Conservation (phyloP, 495 filamentous ascomycete species). For the Glutinoglossum americanum region DNA sequence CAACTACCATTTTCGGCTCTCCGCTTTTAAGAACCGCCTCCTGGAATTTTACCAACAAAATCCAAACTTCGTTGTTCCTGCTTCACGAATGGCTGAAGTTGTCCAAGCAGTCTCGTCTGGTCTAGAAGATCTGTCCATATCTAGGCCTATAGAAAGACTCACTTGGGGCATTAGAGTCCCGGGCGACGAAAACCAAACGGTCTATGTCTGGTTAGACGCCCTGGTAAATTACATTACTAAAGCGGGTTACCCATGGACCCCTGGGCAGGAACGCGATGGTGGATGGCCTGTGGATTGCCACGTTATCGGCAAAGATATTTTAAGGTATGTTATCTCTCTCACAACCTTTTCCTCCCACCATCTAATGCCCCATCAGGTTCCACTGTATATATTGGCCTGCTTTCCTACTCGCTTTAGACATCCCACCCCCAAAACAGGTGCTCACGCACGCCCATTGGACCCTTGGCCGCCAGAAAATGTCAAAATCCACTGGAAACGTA, state of each 20-base stretch:
- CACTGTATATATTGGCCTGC: slow-evolving; percentile 98
- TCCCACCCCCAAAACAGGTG: slow-evolving; percentile 63
- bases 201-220: slow-evolving; percentile 96
- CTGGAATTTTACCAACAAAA: slow-evolving; percentile 59
- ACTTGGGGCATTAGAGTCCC: slow-evolving; percentile 85
- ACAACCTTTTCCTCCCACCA: background rate
- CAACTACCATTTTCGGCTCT: slow-evolving; percentile 90
- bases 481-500: slow-evolving; percentile 82
- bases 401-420: slow-evolving; percentile 69
- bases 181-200: slow-evolving; percentile 63
- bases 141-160: slow-evolving; percentile 55
- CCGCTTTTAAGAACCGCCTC: slow-evolving; percentile 49
- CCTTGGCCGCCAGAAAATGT: slow-evolving; percentile 76
- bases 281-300: slow-evolving; percentile 88
- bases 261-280: slow-evolving; percentile 32
- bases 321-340: slow-evolving; percentile 29
- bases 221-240: slow-evolving; percentile 83
- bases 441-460: slow-evolving; percentile 92
- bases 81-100: slow-evolving; percentile 42
- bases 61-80: slow-evolving; percentile 47
- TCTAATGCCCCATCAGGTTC: slow-evolving; percentile 27
- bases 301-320: slow-evolving; percentile 87
- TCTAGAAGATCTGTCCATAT: slow-evolving; percentile 73
- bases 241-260: slow-evolving; percentile 62
- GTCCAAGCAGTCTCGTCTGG: slow-evolving; percentile 42